Conservation (phyloP, 148 eudicot genomes). For the Dianthus caryophyllus region DNA sequence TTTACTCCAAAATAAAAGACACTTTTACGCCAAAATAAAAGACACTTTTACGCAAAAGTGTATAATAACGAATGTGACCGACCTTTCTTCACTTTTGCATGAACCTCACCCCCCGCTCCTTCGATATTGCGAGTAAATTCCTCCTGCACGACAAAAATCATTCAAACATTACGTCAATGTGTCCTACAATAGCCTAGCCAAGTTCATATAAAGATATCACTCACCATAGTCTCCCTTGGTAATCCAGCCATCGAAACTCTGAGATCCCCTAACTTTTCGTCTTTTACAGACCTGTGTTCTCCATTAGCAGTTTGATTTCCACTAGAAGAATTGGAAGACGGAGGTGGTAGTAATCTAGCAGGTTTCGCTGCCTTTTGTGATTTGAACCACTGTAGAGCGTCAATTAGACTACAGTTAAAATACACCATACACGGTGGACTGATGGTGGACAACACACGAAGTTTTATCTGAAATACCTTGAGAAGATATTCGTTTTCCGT, state of each 20-base stretch:
- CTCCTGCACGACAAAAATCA: constrained; percentile 37
- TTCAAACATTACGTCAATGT: background rate
- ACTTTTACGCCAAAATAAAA: background rate
- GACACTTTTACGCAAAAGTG: background rate
- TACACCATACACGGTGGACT: background rate
- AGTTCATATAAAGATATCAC: background rate
- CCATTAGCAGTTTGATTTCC: constrained; percentile 46
- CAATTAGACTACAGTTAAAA: constrained; percentile 20
- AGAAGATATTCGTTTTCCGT: constrained; percentile 67
- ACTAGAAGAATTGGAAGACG: constrained; percentile 34
- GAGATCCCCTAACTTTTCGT: constrained; percentile 63
- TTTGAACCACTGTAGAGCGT: constrained; percentile 69
- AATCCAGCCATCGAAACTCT: constrained; percentile 60
- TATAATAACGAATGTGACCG: background rate
- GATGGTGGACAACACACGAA: background rate
- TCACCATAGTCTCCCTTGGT: constrained; percentile 53
- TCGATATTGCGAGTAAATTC: constrained; percentile 65
- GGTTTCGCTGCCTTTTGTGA: constrained; percentile 62
- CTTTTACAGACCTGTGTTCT: constrained; percentile 39
- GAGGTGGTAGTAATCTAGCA: constrained; percentile 57
- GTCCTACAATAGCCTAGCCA: background rate
- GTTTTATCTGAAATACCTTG: constrained; percentile 46
- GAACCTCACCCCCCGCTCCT: constrained; percentile 71
- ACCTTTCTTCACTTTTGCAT: constrained; percentile 83
- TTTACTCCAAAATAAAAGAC: background rate